These are phyloP conservation scores for Xerocomellus amylosporus DNA, from an alignment of 768 basidiomycete species.

Conservation along the genomic window DNA sequence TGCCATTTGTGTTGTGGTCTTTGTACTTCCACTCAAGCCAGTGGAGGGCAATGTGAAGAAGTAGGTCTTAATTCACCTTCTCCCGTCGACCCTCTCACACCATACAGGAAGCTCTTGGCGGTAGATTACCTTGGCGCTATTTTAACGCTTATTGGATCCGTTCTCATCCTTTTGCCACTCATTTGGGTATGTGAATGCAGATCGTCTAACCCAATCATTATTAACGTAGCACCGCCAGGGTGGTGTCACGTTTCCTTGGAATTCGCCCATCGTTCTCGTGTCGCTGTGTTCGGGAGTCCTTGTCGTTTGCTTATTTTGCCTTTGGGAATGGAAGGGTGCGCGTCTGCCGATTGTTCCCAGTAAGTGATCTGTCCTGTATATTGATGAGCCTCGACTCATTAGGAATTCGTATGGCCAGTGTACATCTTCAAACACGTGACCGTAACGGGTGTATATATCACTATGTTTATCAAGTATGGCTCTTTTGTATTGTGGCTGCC, in stretches of 20 bases:
- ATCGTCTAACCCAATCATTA: background rate
- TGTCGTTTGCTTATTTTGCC: conserved; percentile 55
- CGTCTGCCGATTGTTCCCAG: conserved; percentile 71
- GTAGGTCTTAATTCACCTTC: conserved; percentile 24
- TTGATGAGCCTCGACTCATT: background rate
- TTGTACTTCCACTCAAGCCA: conserved; percentile 66
- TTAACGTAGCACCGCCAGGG: conserved; percentile 41
- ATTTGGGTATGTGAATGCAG: conserved; percentile 54
- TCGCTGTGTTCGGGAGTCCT: conserved; percentile 55
- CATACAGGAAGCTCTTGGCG: conserved; percentile 54
- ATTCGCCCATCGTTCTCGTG: conserved; percentile 59
- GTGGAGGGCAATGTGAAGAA: conserved; percentile 58
- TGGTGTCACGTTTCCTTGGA: conserved; percentile 72
- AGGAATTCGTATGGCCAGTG: conserved; percentile 40
- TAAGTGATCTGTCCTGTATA: conserved; percentile 28
- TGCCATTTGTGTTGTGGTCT: conserved; percentile 54
- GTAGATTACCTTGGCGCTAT: conserved; percentile 62
- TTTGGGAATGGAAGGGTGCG: conserved; percentile 73
- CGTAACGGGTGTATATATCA: conserved; percentile 63
- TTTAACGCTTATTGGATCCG: conserved; percentile 58
- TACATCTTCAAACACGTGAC: conserved; percentile 68
- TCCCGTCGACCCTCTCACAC: background rate
- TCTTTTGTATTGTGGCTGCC: background rate
- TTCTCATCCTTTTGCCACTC: conserved; percentile 63
- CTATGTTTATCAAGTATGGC: conserved; percentile 65